phyloP scores from a whole-genome alignment of 129 eudicot genomes.

The Flaveria bidentis region DNA sequence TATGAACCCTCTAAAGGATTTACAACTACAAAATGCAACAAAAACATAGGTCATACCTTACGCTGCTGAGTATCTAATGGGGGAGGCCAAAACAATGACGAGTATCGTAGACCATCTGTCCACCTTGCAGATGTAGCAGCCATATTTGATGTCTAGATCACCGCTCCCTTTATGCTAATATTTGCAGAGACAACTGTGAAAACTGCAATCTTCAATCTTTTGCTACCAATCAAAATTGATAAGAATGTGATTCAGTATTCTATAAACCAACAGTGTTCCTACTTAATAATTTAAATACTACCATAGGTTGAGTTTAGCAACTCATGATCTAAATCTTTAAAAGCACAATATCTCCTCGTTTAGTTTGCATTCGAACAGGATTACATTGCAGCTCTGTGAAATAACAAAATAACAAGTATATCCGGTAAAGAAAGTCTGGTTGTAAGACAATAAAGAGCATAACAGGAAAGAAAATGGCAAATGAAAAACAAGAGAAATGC shows the following conservation, averaged over 20 bases:
- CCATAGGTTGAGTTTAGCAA: conserved; percentile 35
- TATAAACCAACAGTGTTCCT: conserved; percentile 30
- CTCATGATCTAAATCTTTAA: conserved; percentile 16
- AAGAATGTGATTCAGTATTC: conserved; percentile 63
- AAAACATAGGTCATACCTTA: conserved; percentile 49
- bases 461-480: conserved; percentile 1
- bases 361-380: conserved; percentile 33
- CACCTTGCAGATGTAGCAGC: conserved; percentile 74
- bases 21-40: conserved; percentile 21
- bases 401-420: conserved; percentile 18
- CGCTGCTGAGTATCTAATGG: conserved; percentile 75
- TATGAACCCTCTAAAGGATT: conserved; percentile 12
- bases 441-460: conserved; percentile 11
- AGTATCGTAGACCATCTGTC: conserved; percentile 85
- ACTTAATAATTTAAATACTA: conserved; percentile 23
- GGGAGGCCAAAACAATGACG: conserved; percentile 93
- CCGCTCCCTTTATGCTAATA: conserved; percentile 29
- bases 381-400: conserved; percentile 38
- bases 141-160: conserved; percentile 42
- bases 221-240: conserved; percentile 70
- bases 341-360: conserved; percentile 33
- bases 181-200: conserved; percentile 26
- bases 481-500: not conserved
- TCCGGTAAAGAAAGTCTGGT: conserved; percentile 1
- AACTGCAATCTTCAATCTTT: conserved; percentile 37